phyloP scores from a whole-genome alignment of 2,329 filamentous ascomycete genomes.

The Neurospora sp. region DNA sequence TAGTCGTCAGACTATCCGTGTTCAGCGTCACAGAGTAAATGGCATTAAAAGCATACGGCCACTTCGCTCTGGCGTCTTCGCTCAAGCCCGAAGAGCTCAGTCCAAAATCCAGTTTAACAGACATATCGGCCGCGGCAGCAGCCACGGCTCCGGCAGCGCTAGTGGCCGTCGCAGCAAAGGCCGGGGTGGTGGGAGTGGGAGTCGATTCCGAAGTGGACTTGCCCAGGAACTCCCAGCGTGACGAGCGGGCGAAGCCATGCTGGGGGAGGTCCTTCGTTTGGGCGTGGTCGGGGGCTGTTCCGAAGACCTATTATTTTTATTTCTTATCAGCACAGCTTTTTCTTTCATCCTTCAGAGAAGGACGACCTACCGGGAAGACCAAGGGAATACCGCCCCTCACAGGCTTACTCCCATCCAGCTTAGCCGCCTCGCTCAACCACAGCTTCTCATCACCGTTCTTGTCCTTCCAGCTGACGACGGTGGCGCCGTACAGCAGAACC shows the following conservation, averaged over 20 bases:
- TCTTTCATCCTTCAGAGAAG: not conserved
- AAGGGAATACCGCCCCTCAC: slow-evolving; percentile 87
- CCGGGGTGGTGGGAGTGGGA: slow-evolving; percentile 6
- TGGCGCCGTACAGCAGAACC: slow-evolving; percentile 84
- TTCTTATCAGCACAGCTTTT: not conserved
- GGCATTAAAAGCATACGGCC: slow-evolving; percentile 81
- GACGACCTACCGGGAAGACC: slow-evolving; percentile 70
- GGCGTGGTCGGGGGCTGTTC: slow-evolving; percentile 60
- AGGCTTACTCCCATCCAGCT: slow-evolving; percentile 77
- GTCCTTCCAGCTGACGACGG: slow-evolving; percentile 88
- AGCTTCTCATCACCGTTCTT: slow-evolving; percentile 70
- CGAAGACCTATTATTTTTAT: slow-evolving; percentile 58
- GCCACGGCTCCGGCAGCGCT: slow-evolving; percentile 27
- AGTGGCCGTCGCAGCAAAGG: not conserved
- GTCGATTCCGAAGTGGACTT: slow-evolving; percentile 64
- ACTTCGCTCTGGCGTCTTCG: slow-evolving; percentile 58
- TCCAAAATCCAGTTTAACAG: too few relatives aligned
- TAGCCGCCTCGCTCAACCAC: slow-evolving; percentile 72
- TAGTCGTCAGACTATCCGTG: slow-evolving; percentile 65
- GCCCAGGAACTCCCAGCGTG: slow-evolving; percentile 87
- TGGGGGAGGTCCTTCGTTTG: slow-evolving; percentile 75
- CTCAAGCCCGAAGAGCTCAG: slow-evolving; percentile 65
- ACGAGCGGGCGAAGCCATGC: slow-evolving; percentile 89
- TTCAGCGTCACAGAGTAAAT: slow-evolving; percentile 88
- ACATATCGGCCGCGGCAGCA: slow-evolving; percentile 42